Conservation (phyloP, 2,329 filamentous ascomycete genomes). For the Sarocladium strictum region DNA sequence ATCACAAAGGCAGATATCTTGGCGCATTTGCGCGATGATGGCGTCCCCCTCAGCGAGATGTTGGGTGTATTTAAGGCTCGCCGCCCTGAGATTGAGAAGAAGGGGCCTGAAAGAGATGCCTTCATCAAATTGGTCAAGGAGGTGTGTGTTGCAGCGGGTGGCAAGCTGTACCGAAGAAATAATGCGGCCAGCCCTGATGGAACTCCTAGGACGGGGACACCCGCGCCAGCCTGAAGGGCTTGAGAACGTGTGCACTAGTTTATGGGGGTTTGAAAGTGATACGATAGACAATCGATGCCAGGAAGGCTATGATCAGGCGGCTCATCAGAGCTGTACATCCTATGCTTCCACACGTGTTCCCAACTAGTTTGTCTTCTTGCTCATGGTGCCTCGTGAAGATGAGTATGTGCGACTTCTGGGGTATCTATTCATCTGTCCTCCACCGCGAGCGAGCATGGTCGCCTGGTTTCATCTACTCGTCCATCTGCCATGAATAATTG, state of each 20-base stretch:
- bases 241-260: not conserved
- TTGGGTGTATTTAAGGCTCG: not conserved
- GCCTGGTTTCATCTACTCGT: conserved; percentile 52
- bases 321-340: not conserved
- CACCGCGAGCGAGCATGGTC: not conserved
- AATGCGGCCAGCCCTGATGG: not conserved
- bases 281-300: not conserved
- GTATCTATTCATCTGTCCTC: not conserved
- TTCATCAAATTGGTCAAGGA: not conserved
- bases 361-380: not conserved
- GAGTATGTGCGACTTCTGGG: too few relatives aligned
- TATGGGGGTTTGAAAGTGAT: not conserved
- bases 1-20: not conserved
- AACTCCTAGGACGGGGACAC: not conserved
- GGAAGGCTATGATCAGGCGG: not conserved
- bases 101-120: too few relatives aligned
- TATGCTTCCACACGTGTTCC: not conserved
- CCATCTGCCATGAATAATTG: conserved; percentile 95
- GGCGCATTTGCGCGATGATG: not conserved
- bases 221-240: not conserved
- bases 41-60: not conserved
- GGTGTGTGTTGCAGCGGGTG: not conserved
- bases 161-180: not conserved
- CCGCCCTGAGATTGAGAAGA: not conserved
- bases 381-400: too few relatives aligned